These are phyloP conservation scores for Solanum rostratum DNA, from an alignment of 257 asterid species.

Conservation along the genomic window DNA sequence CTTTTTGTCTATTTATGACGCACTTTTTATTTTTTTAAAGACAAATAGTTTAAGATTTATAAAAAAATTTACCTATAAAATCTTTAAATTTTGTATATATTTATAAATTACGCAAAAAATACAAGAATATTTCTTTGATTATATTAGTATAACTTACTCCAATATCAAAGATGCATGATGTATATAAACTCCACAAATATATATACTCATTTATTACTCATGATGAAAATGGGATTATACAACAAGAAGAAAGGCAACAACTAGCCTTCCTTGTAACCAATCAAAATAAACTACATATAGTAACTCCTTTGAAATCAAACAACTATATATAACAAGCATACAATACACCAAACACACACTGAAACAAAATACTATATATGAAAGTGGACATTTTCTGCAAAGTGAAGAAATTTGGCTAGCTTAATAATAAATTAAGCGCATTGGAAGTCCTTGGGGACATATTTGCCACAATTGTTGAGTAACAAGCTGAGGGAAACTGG, in stretches of 20 bases:
- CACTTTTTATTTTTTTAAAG: no score
- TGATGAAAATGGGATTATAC: background rate
- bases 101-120: no score
- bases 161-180: background rate
- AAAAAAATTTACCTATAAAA: no score
- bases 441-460: background rate
- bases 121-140: background rate
- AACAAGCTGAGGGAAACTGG: constrained; percentile 7
- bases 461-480: constrained; percentile 11
- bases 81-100: no score
- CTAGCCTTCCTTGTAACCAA: background rate
- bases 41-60: no score
- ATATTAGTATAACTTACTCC: background rate
- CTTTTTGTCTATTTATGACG: no score
- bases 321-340: background rate
- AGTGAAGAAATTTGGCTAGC: background rate
- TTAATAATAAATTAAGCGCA: background rate
- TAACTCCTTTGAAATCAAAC: background rate
- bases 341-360: background rate
- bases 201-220: background rate
- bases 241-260: background rate
- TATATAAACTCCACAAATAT: background rate
- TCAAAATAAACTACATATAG: background rate
- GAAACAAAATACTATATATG: background rate
- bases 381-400: background rate